Conservation (phyloP, 2,329 filamentous ascomycete genomes). For the Dryadomyces quercus-mongolicae region DNA sequence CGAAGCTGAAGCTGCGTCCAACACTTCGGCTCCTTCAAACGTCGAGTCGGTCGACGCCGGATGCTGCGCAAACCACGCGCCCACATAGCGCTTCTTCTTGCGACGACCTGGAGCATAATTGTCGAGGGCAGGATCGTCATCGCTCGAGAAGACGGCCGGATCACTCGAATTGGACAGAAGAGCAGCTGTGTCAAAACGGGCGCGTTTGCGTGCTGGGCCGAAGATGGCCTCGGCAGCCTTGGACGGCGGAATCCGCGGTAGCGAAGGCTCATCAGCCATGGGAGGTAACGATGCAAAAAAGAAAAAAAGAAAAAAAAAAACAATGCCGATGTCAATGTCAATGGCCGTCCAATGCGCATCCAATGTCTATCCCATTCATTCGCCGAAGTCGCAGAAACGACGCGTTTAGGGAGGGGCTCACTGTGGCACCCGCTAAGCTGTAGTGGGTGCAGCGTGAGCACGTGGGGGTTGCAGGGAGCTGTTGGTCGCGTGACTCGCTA, state of each 20-base stretch:
- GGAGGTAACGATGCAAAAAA: neutral
- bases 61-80: conserved; percentile 54
- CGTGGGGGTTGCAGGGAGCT: too few relatives aligned
- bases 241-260: conserved; percentile 10
- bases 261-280: conserved; percentile 12
- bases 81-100: conserved; percentile 48
- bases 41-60: conserved; percentile 12
- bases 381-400: too few relatives aligned
- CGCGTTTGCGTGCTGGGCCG: conserved; percentile 9
- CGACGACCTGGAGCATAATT: conserved; percentile 40
- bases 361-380: too few relatives aligned
- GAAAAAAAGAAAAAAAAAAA: conserved; percentile 6
- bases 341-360: too few relatives aligned
- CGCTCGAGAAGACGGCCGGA: conserved; percentile 58
- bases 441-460: too few relatives aligned
- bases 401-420: too few relatives aligned
- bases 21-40: conserved; percentile 6
- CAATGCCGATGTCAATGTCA: neutral
- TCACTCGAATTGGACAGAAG: conserved; percentile 53
- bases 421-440: too few relatives aligned
- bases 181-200: conserved; percentile 2
- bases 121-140: conserved; percentile 55
- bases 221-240: conserved; percentile 9
- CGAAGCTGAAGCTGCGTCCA: neutral
- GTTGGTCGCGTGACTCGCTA: too few relatives aligned